Evolutionary conservation across 805 yeast species (phyloP), one percentile per base, ranked within the genome.

Genomic region (Ascoidea tarda): DNA sequence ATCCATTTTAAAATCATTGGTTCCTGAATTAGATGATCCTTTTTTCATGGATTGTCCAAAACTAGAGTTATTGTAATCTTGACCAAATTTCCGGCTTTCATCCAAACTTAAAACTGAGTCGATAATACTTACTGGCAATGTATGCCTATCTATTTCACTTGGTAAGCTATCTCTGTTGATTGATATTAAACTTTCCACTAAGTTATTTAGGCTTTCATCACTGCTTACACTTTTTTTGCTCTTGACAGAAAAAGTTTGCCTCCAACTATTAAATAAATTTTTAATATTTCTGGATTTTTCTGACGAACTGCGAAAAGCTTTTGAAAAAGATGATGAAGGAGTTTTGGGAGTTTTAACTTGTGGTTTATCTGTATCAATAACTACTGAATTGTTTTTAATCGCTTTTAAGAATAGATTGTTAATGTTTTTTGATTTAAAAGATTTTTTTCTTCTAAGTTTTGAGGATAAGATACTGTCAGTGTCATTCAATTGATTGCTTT

Each of bases 1-100:
- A 64, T 84, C 91, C 54, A 79, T 72, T 57, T 79, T 74, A 16
- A 58, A 57, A 10, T 66, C 69, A 12, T 5, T 32, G 28, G 28
- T 21, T 21, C 28, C 3, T 21, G 28, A 21, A 21, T 21, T n/a
- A 46, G 32, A 44, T 65, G 60, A 12, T 58, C 49, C 5, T 53
- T 52, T 14, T 52, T 1, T 21, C 28, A 21, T 21, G 28, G 28
- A 21, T 60, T 63, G 1, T 66, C 58, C n/a, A 58, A 52, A 21
- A 55, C 51, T 2, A 55, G 46, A 46, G 53, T 52, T 14, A 46
- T 14, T 6, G 58, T 50, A n/a, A 55, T 46, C 44, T 47, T 48
- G 14, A 32, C 38, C n/a, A 21, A 10, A 33, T 21, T 49, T 45
- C 33, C 5, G 21, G 12, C 21, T 16, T 14, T 49, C 28, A 6